These are phyloP conservation scores for Zymoseptoria pseudotritici DNA, from an alignment of 2,329 filamentous ascomycete genomes.

Conservation along the genomic window DNA sequence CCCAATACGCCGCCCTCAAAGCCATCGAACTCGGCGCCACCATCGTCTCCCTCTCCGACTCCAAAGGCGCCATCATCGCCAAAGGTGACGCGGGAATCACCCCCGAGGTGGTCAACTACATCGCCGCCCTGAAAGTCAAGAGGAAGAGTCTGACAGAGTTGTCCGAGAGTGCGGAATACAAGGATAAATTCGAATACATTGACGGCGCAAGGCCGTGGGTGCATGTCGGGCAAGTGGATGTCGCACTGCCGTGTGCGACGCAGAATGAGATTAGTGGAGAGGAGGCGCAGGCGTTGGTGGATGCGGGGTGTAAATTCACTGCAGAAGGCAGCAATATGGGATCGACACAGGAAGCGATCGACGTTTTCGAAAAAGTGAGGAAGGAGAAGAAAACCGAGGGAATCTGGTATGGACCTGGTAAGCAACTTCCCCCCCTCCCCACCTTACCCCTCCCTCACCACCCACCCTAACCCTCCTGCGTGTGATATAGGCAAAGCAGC, in stretches of 20 bases:
- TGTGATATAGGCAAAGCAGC: slow-evolving; percentile 64
- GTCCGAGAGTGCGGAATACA: slow-evolving; percentile 47
- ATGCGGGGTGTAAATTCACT: slow-evolving; percentile 71
- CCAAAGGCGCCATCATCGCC: slow-evolving; percentile 74
- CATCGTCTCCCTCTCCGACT: slow-evolving; percentile 90
- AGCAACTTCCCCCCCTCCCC: background rate
- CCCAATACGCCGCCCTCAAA: slow-evolving; percentile 95
- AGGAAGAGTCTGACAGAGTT: slow-evolving; percentile 75
- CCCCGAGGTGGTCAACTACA: slow-evolving; percentile 67
- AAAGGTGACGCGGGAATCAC: slow-evolving; percentile 62
- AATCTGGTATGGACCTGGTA: slow-evolving; percentile 86
- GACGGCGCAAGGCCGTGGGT: slow-evolving; percentile 83
- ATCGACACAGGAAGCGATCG: slow-evolving; percentile 90
- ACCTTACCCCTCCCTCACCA: too few relatives aligned
- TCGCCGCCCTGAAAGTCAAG: slow-evolving; percentile 79
- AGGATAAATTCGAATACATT: slow-evolving; percentile 73
- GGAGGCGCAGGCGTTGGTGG: slow-evolving; percentile 77
- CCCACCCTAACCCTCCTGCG: too few relatives aligned
- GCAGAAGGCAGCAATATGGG: slow-evolving; percentile 99
- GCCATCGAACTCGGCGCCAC: slow-evolving; percentile 90
- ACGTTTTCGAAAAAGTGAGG: slow-evolving; percentile 77
- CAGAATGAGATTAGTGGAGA: slow-evolving; percentile 95
- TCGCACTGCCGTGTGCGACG: slow-evolving; percentile 86
- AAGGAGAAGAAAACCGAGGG: slow-evolving; percentile 60
- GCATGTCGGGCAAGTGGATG: slow-evolving; percentile 81